Conservation (phyloP, 1,284 basidiomycete genomes). For the Ceratobasidium sp. region DNA sequence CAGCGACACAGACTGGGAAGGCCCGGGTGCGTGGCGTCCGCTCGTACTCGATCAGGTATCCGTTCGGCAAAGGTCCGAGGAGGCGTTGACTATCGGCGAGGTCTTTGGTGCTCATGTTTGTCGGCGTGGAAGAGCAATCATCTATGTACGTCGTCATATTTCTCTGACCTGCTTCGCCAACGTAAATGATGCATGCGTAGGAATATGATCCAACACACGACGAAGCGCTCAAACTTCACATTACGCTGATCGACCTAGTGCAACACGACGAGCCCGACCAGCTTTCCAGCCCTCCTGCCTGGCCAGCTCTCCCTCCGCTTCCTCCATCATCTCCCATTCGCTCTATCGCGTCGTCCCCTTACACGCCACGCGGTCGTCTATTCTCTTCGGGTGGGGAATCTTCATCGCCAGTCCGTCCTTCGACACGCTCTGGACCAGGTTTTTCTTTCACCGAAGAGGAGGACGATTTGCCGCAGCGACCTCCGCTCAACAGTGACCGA, state of each 20-base stretch:
- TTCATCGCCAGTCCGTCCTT: constrained; percentile 14
- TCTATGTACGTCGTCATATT: constrained; percentile 10
- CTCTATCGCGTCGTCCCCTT: constrained; percentile 30
- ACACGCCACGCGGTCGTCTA: constrained; percentile 25
- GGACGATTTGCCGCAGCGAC: constrained; percentile 11
- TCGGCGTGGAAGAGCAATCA: constrained; percentile 18
- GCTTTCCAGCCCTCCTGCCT: constrained; percentile 33
- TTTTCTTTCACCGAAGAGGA: constrained; percentile 9
- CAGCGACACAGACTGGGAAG: constrained; percentile 36
- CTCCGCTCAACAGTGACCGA: constrained; percentile 14
- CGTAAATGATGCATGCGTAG: not conserved
- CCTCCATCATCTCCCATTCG: constrained; percentile 33
- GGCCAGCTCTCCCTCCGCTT: constrained; percentile 29
- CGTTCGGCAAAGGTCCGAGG: constrained; percentile 32
- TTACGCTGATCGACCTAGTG: constrained; percentile 25
- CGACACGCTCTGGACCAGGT: constrained; percentile 2
- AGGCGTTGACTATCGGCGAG: constrained; percentile 32
- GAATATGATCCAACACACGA: constrained; percentile 35
- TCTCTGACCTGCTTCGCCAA: not conserved
- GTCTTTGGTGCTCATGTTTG: constrained; percentile 37
- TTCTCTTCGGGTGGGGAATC: constrained; percentile 6
- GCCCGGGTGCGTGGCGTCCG: constrained; percentile 30
- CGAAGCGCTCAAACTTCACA: constrained; percentile 31
- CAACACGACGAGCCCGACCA: constrained; percentile 37
- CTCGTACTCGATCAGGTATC: constrained; percentile 28